A percentile compares a stretch with the other conserved stretches of the same genome.
Conservation (phyloP, 441 rosid genomes). For the Pelargonium australe region DNA sequence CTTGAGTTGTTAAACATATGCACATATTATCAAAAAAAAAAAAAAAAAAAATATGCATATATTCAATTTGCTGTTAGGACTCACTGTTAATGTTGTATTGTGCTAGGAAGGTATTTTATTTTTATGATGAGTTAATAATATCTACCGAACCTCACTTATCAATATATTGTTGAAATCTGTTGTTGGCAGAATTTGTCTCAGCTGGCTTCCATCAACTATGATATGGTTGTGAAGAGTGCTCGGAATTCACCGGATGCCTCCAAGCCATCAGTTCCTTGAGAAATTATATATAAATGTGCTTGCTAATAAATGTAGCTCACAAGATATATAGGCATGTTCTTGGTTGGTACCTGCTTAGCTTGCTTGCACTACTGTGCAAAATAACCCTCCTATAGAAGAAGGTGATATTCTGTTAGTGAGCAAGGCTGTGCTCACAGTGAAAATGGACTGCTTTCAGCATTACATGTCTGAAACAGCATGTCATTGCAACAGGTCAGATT, state of each 20-base stretch:
- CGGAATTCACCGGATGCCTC: constrained; percentile 52
- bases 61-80: neutral
- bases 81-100: no score
- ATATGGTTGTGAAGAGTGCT: constrained; percentile 56
- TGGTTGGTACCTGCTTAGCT: neutral
- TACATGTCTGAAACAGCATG: no score
- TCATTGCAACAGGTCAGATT: no score
- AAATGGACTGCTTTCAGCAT: neutral
- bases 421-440: neutral
- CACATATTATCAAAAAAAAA: no score
- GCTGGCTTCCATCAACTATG: constrained; percentile 89
- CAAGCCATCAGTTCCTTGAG: constrained; percentile 37
- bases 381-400: neutral
- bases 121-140: neutral
- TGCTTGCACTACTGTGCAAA: neutral
- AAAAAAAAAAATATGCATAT: no score
- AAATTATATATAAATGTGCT: neutral
- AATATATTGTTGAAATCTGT: neutral
- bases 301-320: constrained; percentile 4
- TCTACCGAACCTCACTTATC: neutral
- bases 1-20: neutral
- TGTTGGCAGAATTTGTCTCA: constrained; percentile 75
- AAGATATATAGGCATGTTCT: constrained; percentile 1
- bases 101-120: neutral
- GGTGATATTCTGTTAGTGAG: neutral